Conservation (phyloP, 2,329 filamentous ascomycete genomes). For the Cladosporium halotolerans region DNA sequence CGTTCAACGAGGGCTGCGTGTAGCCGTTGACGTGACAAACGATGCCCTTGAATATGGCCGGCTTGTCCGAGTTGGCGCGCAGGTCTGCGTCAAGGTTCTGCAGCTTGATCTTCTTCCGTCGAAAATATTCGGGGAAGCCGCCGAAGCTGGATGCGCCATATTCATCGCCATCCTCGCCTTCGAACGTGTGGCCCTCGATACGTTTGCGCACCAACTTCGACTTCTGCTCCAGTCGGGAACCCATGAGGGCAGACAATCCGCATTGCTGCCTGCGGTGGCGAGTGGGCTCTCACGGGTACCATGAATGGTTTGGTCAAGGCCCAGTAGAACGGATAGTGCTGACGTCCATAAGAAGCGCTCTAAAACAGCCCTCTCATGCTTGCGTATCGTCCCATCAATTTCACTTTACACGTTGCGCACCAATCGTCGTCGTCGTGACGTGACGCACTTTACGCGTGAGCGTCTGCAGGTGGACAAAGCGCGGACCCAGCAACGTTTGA, state of each 20-base stretch:
- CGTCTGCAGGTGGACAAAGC: not conserved
- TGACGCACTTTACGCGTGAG: too few species aligned
- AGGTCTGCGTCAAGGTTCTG: slow-evolving; percentile 88
- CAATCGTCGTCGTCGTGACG: too few species aligned
- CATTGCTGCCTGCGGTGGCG: not conserved
- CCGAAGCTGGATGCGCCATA: slow-evolving; percentile 83
- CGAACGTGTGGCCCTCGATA: slow-evolving; percentile 65
- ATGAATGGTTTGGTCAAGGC: too few species aligned
- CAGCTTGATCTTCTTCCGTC: slow-evolving; percentile 92
- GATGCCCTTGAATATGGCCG: slow-evolving; percentile 82
- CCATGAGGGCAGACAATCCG: slow-evolving; percentile 40
- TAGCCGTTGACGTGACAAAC: slow-evolving; percentile 93
- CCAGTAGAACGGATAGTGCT: too few species aligned
- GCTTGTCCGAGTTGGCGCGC: slow-evolving; percentile 65
- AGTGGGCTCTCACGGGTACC: too few species aligned
- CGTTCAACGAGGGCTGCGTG: slow-evolving; percentile 84
- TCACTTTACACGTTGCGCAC: too few species aligned
- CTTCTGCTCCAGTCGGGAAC: slow-evolving; percentile 55
- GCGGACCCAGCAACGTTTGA: not conserved
- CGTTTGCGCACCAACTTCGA: slow-evolving; percentile 55
- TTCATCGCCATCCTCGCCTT: slow-evolving; percentile 80
- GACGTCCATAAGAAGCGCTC: too few species aligned
- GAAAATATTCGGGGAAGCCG: slow-evolving; percentile 85
- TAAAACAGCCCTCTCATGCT: too few species aligned
- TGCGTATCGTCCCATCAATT: too few species aligned